phyloP scores from a whole-genome alignment of 208 protist genomes.

The Porcisia deanei region DNA sequence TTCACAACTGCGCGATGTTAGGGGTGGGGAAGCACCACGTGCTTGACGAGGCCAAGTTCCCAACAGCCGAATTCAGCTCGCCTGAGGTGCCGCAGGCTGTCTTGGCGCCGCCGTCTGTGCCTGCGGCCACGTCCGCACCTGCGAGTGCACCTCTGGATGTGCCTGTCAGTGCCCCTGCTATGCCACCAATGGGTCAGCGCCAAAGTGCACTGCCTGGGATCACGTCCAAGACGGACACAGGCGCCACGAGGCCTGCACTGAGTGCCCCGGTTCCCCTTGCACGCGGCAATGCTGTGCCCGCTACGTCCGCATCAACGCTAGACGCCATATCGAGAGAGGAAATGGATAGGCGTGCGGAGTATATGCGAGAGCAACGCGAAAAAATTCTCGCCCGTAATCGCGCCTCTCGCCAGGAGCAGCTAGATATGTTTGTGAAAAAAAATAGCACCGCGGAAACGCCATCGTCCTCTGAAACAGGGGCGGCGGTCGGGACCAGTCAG shows the following conservation, averaged over 20 bases:
- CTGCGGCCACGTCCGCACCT: conserved; percentile 5
- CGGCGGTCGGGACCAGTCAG: conserved; percentile 26
- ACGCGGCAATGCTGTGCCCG: background rate
- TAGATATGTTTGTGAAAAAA: conserved; percentile 61
- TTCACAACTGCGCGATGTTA: conserved; percentile 46
- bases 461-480: conserved; percentile 1
- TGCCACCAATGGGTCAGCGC: conserved; percentile 17
- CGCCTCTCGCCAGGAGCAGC: conserved; percentile 66
- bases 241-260: background rate
- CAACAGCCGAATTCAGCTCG: conserved; percentile 13
- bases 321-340: conserved; percentile 55
- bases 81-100: conserved; percentile 5
- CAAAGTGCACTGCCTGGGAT: conserved; percentile 25
- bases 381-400: conserved; percentile 79
- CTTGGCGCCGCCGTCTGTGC: conserved; percentile 8
- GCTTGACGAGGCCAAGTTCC: conserved; percentile 18
- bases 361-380: conserved; percentile 88
- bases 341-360: conserved; percentile 64
- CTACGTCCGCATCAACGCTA: background rate
- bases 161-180: background rate
- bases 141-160: background rate
- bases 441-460: conserved; percentile 2
- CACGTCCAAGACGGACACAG: background rate
- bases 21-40: conserved; percentile 43
- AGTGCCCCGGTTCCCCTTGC: background rate